Evolutionary conservation across 805 yeast species (phyloP).

Genomic region (Starmerella sp.): DNA sequence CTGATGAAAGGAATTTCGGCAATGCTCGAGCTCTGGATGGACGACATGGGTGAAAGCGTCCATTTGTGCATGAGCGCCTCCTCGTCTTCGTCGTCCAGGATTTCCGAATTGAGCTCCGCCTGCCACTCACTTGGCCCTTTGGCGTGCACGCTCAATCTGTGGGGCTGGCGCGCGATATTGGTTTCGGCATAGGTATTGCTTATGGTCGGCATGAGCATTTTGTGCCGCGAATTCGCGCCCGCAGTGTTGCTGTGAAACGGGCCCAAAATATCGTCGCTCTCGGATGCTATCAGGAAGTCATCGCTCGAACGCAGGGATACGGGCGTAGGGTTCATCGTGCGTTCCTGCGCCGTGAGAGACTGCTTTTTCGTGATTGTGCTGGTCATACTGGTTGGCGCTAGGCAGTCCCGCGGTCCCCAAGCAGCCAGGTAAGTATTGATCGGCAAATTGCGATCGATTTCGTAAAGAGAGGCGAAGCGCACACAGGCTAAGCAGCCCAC

Average conservation of each 20-base stretch:
- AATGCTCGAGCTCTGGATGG: background rate
- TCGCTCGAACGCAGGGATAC: background rate
- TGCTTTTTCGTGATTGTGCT: too few relatives aligned
- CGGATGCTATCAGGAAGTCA: background rate
- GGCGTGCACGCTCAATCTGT: too few relatives aligned
- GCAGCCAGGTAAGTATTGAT: too few relatives aligned
- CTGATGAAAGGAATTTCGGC: background rate
- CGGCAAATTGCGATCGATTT: background rate
- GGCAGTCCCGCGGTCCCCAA: background rate
- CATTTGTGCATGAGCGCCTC: background rate
- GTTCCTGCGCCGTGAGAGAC: background rate
- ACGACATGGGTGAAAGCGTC: background rate
- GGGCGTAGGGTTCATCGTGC: background rate
- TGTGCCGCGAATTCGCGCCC: background rate
- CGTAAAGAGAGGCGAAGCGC: background rate
- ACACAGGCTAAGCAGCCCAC: background rate
- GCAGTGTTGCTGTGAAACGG: too few relatives aligned
- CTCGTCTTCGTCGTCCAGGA: background rate
- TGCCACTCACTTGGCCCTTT: too few relatives aligned
- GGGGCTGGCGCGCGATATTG: background rate
- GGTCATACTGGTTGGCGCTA: background rate
- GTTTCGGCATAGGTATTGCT: background rate
- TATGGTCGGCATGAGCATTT: background rate
- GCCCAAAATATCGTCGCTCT: too few relatives aligned
- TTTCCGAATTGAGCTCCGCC: too few relatives aligned